Evolutionary conservation across 345 rosid species (phyloP).

Genomic region (Eutrema japonicum): DNA sequence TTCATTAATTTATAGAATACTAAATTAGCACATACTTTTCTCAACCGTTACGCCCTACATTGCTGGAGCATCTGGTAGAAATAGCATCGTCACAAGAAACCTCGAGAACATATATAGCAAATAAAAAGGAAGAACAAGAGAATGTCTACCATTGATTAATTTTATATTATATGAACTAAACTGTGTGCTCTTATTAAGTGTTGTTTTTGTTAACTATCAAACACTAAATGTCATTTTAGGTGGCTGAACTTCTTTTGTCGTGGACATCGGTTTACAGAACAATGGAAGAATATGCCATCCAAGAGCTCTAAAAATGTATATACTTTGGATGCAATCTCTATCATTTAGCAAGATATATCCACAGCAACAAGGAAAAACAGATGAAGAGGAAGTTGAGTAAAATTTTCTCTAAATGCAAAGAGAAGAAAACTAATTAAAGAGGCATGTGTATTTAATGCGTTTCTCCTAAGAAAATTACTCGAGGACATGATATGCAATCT

Average conservation of each 20-base stretch:
- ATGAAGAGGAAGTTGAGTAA: slow-evolving; percentile 4
- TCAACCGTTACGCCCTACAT: slow-evolving; percentile 69
- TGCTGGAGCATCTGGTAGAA: slow-evolving; percentile 41
- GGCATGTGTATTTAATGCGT: neutral
- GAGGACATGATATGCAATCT: neutral
- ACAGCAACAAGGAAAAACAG: slow-evolving; percentile 9
- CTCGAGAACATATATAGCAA: slow-evolving; percentile 44
- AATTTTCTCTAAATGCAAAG: slow-evolving; percentile 14
- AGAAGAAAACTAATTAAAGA: neutral
- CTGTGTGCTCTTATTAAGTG: slow-evolving; percentile 30
- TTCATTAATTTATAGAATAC: slow-evolving; percentile 31
- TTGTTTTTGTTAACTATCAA: slow-evolving; percentile 37
- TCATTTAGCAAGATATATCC: slow-evolving; percentile 6
- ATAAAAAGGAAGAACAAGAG: slow-evolving; percentile 32
- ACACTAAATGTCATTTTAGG: slow-evolving; percentile 46
- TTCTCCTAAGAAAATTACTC: slow-evolving; percentile 3
- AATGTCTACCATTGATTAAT: slow-evolving; percentile 29
- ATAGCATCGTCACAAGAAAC: slow-evolving; percentile 39
- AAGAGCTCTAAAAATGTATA: slow-evolving; percentile 16
- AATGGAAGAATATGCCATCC: slow-evolving; percentile 25
- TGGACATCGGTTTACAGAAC: slow-evolving; percentile 39
- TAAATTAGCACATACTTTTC: slow-evolving; percentile 51
- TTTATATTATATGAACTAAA: slow-evolving; percentile 34
- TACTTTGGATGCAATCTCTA: slow-evolving; percentile 21
- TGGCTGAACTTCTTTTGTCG: slow-evolving; percentile 46